Evolutionary conservation across 495 filamentous ascomycete species (phyloP).

Genomic region (Penicillium cinerascens): DNA sequence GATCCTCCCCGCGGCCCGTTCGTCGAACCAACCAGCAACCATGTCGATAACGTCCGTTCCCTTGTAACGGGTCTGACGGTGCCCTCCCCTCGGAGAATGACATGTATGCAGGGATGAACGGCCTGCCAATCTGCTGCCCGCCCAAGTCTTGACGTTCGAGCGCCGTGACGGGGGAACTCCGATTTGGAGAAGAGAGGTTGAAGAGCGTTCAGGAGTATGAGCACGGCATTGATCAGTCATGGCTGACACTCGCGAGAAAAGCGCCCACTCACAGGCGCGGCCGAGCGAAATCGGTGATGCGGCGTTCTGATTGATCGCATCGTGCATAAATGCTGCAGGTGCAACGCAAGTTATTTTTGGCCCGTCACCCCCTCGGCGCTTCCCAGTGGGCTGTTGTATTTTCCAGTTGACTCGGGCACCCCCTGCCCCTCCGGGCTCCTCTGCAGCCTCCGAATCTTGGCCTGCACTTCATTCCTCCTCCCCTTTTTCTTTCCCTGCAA

Average conservation of each 20-base stretch:
- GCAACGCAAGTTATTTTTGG: slow-evolving; percentile 29
- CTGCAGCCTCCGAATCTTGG: neutral
- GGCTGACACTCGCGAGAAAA: neutral
- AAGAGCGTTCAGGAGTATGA: neutral
- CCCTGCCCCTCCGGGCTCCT: neutral
- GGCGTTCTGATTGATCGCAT: slow-evolving; percentile 19
- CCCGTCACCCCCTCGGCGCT: slow-evolving; percentile 23
- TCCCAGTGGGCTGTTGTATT: slow-evolving; percentile 4
- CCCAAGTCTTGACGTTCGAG: neutral
- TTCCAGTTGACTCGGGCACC: neutral
- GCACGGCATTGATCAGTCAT: neutral
- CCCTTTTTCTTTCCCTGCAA: neutral
- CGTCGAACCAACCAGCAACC: slow-evolving; percentile 11
- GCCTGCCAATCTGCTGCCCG: neutral
- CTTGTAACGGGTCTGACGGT: neutral
- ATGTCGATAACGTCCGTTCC: neutral
- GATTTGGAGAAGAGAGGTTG: neutral
- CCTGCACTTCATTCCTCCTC: neutral
- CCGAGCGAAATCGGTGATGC: neutral
- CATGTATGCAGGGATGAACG: neutral
- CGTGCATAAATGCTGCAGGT: slow-evolving; percentile 29
- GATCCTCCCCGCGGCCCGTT: slow-evolving; percentile 10
- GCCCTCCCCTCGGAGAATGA: neutral
- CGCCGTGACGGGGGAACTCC: neutral
- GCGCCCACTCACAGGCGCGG: slow-evolving; percentile 9